A percentile compares a stretch with the other conserved stretches of the same genome.
Conservation (phyloP, 257 asterid genomes). For the Leonotis leonurus region DNA sequence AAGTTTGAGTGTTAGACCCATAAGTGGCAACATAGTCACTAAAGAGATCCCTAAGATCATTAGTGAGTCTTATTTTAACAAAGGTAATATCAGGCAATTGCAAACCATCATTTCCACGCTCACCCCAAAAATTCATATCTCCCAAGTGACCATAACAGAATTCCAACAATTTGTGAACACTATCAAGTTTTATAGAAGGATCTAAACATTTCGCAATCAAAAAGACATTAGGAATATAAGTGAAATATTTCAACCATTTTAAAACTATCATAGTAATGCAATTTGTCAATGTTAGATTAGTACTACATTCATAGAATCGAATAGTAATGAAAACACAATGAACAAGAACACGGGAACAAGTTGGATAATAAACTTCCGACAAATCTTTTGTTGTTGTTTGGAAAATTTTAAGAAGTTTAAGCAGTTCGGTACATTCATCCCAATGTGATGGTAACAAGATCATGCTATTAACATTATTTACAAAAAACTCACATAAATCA, state of each 20-base stretch:
- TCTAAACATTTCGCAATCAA: neutral
- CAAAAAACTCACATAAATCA: neutral
- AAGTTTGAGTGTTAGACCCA: no score
- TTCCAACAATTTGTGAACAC: neutral
- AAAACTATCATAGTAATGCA: neutral
- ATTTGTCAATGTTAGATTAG: neutral
- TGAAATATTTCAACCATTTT: neutral
- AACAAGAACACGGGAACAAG: neutral
- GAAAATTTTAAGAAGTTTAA: no score
- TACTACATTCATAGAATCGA: neutral
- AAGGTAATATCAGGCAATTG: neutral
- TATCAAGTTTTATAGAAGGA: neutral
- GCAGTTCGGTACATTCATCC: neutral
- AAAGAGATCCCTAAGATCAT: no score
- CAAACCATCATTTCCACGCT: neutral
- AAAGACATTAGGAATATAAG: neutral
- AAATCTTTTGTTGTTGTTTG: neutral
- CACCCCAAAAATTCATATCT: neutral
- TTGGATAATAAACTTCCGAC: neutral
- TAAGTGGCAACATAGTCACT: no score
- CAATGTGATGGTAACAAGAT: neutral
- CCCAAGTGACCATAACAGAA: no score
- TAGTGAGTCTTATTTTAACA: no score
- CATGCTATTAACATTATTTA: neutral
- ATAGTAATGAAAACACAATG: neutral